phyloP scores from a whole-genome alignment of 164 flowering plant species.

The Warburgia ugandensis region DNA sequence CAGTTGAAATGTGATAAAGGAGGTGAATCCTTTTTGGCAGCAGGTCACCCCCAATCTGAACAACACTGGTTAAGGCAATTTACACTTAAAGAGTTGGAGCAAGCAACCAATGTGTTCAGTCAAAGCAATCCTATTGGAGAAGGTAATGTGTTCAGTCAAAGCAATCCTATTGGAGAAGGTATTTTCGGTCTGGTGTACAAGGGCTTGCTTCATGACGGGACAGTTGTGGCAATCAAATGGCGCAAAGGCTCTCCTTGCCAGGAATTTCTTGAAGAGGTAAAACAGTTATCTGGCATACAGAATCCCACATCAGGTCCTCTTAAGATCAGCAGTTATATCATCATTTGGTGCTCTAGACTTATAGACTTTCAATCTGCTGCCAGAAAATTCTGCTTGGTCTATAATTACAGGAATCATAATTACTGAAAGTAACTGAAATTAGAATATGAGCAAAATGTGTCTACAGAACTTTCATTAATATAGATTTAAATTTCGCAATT shows the following conservation, averaged over 20 bases:
- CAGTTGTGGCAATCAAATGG: conserved; percentile 59
- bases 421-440: too few relatives aligned
- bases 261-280: conserved; percentile 53
- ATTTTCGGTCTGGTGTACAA: conserved; percentile 58
- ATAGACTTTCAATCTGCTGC: too few relatives aligned
- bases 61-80: conserved; percentile 35
- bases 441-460: too few relatives aligned
- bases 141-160: conserved; percentile 50
- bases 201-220: conserved; percentile 65
- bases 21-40: conserved; percentile 26
- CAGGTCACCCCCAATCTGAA: conserved; percentile 21
- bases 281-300: background rate
- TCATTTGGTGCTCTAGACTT: background rate
- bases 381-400: too few relatives aligned
- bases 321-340: background rate
- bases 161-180: conserved; percentile 52
- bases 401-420: too few relatives aligned
- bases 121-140: conserved; percentile 47
- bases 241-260: conserved; percentile 36
- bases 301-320: background rate
- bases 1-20: conserved; percentile 44
- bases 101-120: conserved; percentile 52
- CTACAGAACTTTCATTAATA: too few relatives aligned
- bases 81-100: conserved; percentile 50
- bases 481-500: too few relatives aligned